These are phyloP conservation scores for Boletus speciosus DNA, from an alignment of 768 basidiomycete genomes.

Conservation along the genomic window DNA sequence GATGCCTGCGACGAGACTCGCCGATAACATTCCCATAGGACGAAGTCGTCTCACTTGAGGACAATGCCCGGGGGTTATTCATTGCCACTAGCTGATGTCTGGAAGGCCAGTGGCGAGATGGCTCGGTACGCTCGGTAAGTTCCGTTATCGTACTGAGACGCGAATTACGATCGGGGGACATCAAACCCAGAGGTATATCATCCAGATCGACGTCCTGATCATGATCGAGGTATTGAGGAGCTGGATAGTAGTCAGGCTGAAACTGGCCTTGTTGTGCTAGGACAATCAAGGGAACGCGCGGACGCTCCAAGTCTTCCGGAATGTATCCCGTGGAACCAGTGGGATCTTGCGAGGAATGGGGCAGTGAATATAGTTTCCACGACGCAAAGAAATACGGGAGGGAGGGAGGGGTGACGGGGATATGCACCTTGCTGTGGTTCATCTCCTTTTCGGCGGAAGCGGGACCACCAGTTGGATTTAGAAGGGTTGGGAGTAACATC, in stretches of 20 bases:
- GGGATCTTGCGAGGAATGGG: constrained; percentile 13
- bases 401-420: constrained; percentile 26
- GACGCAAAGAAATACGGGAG: constrained; percentile 17
- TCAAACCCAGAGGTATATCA: constrained; percentile 34
- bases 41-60: constrained; percentile 39
- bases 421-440: constrained; percentile 60
- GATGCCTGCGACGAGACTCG: constrained; percentile 27
- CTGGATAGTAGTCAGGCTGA: constrained; percentile 28
- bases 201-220: constrained; percentile 22
- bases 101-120: constrained; percentile 47
- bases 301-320: constrained; percentile 34
- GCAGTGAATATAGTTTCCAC: constrained; percentile 16
- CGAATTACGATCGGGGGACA: constrained; percentile 29
- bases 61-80: constrained; percentile 38
- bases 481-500: constrained; percentile 26
- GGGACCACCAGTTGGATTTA: constrained; percentile 34
- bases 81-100: constrained; percentile 38
- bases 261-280: constrained; percentile 53
- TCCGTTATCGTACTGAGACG: constrained; percentile 67
- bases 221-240: constrained; percentile 22
- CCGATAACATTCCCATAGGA: constrained; percentile 66
- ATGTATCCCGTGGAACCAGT: constrained; percentile 21
- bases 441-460: constrained; percentile 34
- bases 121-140: constrained; percentile 61
- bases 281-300: constrained; percentile 58